A percentile compares a stretch with the other conserved stretches of the same genome.
phyloP scores from a whole-genome alignment of 1,284 basidiomycete species.

The Bjerkandera adusta region DNA sequence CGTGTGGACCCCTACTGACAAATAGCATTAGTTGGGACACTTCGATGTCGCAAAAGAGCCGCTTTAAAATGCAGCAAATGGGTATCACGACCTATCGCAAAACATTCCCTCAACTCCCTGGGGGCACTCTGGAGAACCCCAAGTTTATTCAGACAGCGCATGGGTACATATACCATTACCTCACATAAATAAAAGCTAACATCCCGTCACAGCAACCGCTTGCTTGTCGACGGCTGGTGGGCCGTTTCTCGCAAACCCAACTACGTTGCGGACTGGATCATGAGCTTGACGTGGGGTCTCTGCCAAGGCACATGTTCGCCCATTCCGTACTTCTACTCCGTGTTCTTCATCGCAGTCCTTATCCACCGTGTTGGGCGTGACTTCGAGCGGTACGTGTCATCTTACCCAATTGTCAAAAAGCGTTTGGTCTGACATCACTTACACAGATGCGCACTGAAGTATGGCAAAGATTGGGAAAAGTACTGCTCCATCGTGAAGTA shows the following conservation, averaged over 20 bases:
- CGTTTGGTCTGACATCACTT: conserved; percentile 12
- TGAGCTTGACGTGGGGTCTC: conserved; percentile 90
- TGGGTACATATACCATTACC: conserved; percentile 46
- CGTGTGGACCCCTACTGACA: neutral
- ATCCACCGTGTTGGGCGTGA: conserved; percentile 87
- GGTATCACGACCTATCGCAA: conserved; percentile 85
- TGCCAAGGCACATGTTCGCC: conserved; percentile 80
- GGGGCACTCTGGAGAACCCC: conserved; percentile 86
- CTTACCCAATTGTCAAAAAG: neutral
- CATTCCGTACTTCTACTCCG: conserved; percentile 95
- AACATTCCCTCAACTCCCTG: conserved; percentile 93
- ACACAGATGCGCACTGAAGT: conserved; percentile 82
- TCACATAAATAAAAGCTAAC: neutral
- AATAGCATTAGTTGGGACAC: conserved; percentile 86
- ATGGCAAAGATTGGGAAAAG: conserved; percentile 92
- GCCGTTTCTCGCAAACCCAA: conserved; percentile 89
- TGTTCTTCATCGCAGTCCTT: conserved; percentile 91
- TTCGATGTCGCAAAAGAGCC: conserved; percentile 95
- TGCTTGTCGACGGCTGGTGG: conserved; percentile 90
- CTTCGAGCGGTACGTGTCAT: conserved; percentile 74
- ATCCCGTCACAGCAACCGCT: conserved; percentile 58
- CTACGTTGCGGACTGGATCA: conserved; percentile 86
- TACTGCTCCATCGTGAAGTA: conserved; percentile 87
- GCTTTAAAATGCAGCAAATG: conserved; percentile 96
- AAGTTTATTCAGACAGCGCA: conserved; percentile 92